Percentiles rank a stretch among this genome's conserved stretches.
These are phyloP conservation scores for Neurospora sp. DNA, from an alignment of 2,329 filamentous ascomycete genomes.

Conservation along the genomic window DNA sequence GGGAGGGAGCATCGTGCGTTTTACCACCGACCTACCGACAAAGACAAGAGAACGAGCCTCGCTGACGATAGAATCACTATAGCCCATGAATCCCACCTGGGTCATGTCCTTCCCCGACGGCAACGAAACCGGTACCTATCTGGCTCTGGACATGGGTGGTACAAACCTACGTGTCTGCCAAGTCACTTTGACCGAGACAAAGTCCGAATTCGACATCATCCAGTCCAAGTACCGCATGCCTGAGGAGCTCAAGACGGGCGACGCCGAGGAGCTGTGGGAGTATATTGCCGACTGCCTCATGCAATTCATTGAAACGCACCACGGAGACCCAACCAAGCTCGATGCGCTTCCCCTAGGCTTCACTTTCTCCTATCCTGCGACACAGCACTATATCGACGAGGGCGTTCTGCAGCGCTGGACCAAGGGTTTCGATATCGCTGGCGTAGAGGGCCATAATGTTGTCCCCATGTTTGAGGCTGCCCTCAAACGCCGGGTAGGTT, in stretches of 20 bases:
- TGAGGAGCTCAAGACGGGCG: conserved; percentile 79
- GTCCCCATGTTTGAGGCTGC: conserved; percentile 81
- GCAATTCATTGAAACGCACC: conserved; percentile 82
- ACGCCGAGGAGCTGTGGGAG: conserved; percentile 81
- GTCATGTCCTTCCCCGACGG: conserved; percentile 84
- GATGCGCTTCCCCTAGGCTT: conserved; percentile 74
- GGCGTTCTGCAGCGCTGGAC: conserved; percentile 92
- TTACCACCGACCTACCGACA: not conserved
- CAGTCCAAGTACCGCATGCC: conserved; percentile 96
- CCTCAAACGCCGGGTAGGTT: conserved; percentile 54
- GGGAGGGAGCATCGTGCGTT: conserved; percentile 82
- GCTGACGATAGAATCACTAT: conserved; percentile 7
- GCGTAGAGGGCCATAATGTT: conserved; percentile 83
- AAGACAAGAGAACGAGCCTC: not conserved
- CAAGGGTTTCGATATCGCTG: conserved; percentile 91
- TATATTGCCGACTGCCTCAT: conserved; percentile 89
- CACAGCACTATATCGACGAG: conserved; percentile 87
- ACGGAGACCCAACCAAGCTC: conserved; percentile 53
- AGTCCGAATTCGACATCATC: conserved; percentile 87
- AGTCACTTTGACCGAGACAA: conserved; percentile 77
- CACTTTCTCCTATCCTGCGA: conserved; percentile 93
- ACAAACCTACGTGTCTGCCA: conserved; percentile 94
- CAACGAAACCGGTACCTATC: conserved; percentile 74
- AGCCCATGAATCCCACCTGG: conserved; percentile 99
- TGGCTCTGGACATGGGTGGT: conserved; percentile 91